Base-by-base conservation (phyloP, 1,284 basidiomycete species). In the Phlebopus sp. region DNA sequence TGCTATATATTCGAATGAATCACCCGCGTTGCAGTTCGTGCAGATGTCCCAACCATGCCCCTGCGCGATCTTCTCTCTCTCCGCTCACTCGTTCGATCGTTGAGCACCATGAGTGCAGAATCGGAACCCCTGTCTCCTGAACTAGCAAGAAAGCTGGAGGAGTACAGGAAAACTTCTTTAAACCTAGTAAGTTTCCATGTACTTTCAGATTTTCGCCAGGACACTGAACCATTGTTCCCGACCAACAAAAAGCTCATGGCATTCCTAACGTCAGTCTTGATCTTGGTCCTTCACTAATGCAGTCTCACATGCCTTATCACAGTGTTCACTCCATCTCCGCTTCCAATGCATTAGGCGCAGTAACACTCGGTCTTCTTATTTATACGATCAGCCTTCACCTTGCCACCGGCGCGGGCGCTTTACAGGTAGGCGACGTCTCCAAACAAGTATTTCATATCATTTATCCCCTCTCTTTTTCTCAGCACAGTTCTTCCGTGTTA, bases 371-470 rank as follows among this genome's bases (percentile, higher is more conserved):
- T 7, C 59, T 68, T n/a, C 34, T 64, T 19, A 42, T 64, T 6
- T 66, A 68, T 30, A 64, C 63, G 1, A 54, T 68, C 36, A 67
- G 53, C 21, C 57, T 64, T 44, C 59, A 67, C 23, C 41, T 61
- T 32, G 47, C 39, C 13, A 37, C 53, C 41, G 53, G 54, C 18
- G 32, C 34, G 14, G 46, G 44, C 9, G 52, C 59, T 30, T 47
- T 66, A 19, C 55, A 32, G 11, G 66, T 61, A 46, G 52, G 51
- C n/a, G 17, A 23, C 30, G 11, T 39, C n/a, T 3, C 6, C 32
- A 5, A 10, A 21, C n/a, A 23, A 18, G n/a, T 11, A 11, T 34
- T 31, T 19, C 15, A 23, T 17, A 13, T 45, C 34, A 23, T 46
- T 19, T 14, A 29, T 5, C 21, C 37, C 10, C 8, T 25, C 17